phyloP scores from a whole-genome alignment of 2,329 filamentous ascomycete genomes.

The Aureobasidium sp. region DNA sequence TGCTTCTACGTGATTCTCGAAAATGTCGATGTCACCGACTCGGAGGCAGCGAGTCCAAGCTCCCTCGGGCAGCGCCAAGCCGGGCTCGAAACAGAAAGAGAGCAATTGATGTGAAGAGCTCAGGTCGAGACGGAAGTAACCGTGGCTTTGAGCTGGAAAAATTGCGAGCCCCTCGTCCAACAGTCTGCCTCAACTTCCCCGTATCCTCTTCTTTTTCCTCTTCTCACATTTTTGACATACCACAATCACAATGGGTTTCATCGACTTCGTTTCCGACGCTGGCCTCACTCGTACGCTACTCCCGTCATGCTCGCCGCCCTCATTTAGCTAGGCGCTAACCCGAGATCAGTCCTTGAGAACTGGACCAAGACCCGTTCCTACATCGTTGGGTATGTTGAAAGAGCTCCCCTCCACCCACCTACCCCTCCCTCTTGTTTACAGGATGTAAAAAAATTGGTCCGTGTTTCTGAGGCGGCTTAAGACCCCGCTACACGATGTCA shows the following conservation, averaged over 20 bases:
- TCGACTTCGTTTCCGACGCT: slow-evolving; percentile 59
- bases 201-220: slow-evolving; percentile 12
- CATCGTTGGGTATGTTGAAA: slow-evolving; percentile 66
- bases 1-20: slow-evolving; percentile 13
- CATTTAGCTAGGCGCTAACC: slow-evolving; percentile 12
- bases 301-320: slow-evolving; percentile 20
- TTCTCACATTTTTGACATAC: slow-evolving; percentile 12
- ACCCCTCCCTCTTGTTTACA: slow-evolving; percentile 31
- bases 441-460: slow-evolving; percentile 89
- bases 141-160: not conserved
- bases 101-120: not conserved
- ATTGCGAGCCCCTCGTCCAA: slow-evolving; percentile 10
- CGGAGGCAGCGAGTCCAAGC: not conserved
- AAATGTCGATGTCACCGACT: slow-evolving; percentile 9
- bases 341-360: slow-evolving; percentile 56
- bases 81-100: not conserved
- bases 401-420: slow-evolving; percentile 19
- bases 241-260: slow-evolving; percentile 57
- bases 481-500: slow-evolving; percentile 78
- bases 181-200: slow-evolving; percentile 12
- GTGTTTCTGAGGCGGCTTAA: slow-evolving; percentile 94
- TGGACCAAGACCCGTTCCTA: slow-evolving; percentile 72
- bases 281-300: slow-evolving; percentile 54
- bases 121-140: not conserved
- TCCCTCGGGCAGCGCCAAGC: not conserved